Percentiles rank a stretch among this genome's conserved stretches.
Conservation (phyloP, 2,329 filamentous ascomycete species). For the Zymoseptoria pseudotritici region DNA sequence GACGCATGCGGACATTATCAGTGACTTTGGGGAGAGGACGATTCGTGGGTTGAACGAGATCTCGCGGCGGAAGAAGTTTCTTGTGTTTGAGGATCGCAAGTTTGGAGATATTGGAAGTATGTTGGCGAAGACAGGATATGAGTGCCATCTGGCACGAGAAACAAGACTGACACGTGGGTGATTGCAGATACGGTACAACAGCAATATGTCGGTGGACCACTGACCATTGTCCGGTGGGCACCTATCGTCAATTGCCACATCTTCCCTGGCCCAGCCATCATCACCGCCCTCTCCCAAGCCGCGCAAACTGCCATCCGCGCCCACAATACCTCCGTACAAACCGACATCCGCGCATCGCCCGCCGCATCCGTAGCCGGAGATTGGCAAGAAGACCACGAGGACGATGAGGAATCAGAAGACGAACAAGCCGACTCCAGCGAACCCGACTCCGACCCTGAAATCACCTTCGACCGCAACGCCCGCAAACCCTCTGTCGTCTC, state of each 20-base stretch:
- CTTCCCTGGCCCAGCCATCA: constrained; percentile 46
- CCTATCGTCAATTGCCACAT: constrained; percentile 48
- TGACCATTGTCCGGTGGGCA: constrained; percentile 46
- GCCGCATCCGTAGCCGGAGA: constrained; percentile 39
- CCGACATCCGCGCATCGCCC: constrained; percentile 42
- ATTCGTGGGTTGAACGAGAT: constrained; percentile 43
- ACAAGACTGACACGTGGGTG: background rate
- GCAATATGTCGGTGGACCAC: constrained; percentile 46
- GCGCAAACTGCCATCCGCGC: constrained; percentile 41
- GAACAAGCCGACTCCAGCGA: constrained; percentile 25
- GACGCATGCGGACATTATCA: constrained; percentile 55
- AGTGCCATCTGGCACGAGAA: background rate
- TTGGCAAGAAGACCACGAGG: constrained; percentile 33
- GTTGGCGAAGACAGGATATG: constrained; percentile 10
- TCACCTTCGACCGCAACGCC: constrained; percentile 37
- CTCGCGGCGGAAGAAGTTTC: constrained; percentile 42
- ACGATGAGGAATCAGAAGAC: constrained; percentile 26
- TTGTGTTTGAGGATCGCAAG: constrained; percentile 50
- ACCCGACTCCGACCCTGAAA: constrained; percentile 10
- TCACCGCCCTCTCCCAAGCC: constrained; percentile 44
- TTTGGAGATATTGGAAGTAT: constrained; percentile 51
- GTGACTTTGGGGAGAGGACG: constrained; percentile 53
- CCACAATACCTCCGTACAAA: constrained; percentile 45
- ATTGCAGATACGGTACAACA: constrained; percentile 45
- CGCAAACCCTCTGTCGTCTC: constrained; percentile 76